phyloP scores from a whole-genome alignment of 1,284 basidiomycete genomes.

The Farysia itapuensis region DNA sequence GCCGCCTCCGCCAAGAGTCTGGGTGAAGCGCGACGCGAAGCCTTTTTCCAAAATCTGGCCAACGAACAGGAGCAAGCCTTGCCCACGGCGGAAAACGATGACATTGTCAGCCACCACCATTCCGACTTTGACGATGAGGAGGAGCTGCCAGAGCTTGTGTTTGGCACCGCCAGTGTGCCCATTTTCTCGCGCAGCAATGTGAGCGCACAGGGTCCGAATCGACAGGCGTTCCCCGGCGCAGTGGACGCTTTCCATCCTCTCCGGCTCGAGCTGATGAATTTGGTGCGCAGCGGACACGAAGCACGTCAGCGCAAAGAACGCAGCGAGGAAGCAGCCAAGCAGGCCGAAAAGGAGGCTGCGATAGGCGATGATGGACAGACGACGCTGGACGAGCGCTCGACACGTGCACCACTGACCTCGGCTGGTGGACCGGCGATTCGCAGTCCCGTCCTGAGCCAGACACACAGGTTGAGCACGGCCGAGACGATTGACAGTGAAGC shows the following conservation, averaged over 20 bases:
- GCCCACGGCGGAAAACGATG: slow-evolving; percentile 10
- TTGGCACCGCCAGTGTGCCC: slow-evolving; percentile 55
- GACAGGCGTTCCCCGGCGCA: slow-evolving; percentile 14
- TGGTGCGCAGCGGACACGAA: slow-evolving; percentile 16
- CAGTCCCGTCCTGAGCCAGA: neutral
- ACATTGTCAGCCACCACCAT: slow-evolving; percentile 3
- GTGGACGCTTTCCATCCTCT: slow-evolving; percentile 25
- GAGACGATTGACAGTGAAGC: slow-evolving; percentile 37
- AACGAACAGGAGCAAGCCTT: neutral
- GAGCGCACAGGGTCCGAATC: neutral
- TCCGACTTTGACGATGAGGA: slow-evolving; percentile 43
- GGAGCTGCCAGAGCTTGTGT: slow-evolving; percentile 52
- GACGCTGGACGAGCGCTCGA: slow-evolving; percentile 28
- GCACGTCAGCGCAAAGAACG: slow-evolving; percentile 26
- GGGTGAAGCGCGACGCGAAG: slow-evolving; percentile 44
- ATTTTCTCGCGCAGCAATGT: slow-evolving; percentile 25
- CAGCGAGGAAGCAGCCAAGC: slow-evolving; percentile 25
- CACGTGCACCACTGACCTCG: slow-evolving; percentile 4
- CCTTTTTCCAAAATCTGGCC: slow-evolving; percentile 41
- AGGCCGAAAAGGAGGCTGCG: slow-evolving; percentile 25
- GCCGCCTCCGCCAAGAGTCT: slow-evolving; percentile 34
- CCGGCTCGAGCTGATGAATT: slow-evolving; percentile 20
- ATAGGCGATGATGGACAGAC: slow-evolving; percentile 33
- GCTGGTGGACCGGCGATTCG: neutral
- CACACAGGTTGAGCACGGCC: slow-evolving; percentile 16